These are phyloP conservation scores for Tephrocybe sp. DNA, from an alignment of 768 basidiomycete genomes.

Conservation along the genomic window DNA sequence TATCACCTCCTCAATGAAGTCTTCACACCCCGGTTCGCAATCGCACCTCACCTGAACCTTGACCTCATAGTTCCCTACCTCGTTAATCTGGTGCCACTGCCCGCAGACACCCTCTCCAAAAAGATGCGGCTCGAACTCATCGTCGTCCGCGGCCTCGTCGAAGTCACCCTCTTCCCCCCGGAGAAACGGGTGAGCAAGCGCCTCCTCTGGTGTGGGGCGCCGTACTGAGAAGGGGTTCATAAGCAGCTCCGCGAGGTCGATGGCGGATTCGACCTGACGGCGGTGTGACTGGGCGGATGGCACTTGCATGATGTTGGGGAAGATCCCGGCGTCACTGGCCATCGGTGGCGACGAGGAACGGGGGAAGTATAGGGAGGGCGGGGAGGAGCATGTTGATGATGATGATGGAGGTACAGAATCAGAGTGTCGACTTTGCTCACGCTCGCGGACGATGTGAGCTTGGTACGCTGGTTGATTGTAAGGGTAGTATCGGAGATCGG, in stretches of 20 bases:
- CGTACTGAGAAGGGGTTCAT: slow-evolving; percentile 78
- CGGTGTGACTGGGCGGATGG: slow-evolving; percentile 40
- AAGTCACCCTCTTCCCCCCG: slow-evolving; percentile 30
- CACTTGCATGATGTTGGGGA: slow-evolving; percentile 1
- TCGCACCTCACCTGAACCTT: slow-evolving; percentile 37
- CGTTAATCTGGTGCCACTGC: slow-evolving; percentile 58
- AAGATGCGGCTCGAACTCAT: slow-evolving; percentile 69
- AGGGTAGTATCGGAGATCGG: slow-evolving; percentile 56
- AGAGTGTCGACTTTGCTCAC: slow-evolving; percentile 17
- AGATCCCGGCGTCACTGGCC: slow-evolving; percentile 1
- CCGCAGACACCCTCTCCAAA: slow-evolving; percentile 62
- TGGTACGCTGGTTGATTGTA: slow-evolving; percentile 36
- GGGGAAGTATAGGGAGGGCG: slow-evolving; percentile 18
- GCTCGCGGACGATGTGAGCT: slow-evolving; percentile 20
- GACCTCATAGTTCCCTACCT: slow-evolving; percentile 55
- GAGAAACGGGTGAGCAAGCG: slow-evolving; percentile 81
- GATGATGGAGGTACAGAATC: slow-evolving; percentile 29
- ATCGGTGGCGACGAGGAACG: slow-evolving; percentile 16
- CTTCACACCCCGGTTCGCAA: slow-evolving; percentile 26
- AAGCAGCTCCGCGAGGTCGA: slow-evolving; percentile 73
- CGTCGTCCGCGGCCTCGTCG: slow-evolving; percentile 47
- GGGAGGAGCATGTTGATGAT: slow-evolving; percentile 31
- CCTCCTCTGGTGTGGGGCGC: slow-evolving; percentile 74
- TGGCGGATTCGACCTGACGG: slow-evolving; percentile 59
- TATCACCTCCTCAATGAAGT: slow-evolving; percentile 28